Evolutionary conservation across 2,329 filamentous ascomycete species (phyloP).

Genomic region (Thelonectria blattea): DNA sequence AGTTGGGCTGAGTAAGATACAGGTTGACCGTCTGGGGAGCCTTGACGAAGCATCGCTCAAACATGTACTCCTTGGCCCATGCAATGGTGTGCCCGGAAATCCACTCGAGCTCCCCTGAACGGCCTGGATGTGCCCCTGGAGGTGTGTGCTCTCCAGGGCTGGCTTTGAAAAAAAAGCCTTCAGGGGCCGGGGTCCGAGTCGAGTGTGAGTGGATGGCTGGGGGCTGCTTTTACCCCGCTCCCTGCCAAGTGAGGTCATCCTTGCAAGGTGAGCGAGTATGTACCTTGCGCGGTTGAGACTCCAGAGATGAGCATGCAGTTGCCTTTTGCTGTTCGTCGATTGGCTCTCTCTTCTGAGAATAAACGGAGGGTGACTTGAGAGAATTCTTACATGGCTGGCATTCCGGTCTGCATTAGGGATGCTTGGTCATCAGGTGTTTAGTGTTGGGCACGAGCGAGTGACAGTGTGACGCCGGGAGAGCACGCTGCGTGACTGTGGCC

Average conservation of each 20-base stretch:
- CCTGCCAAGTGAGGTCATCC: no score
- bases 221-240: no score
- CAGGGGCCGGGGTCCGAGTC: no score
- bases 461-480: no score
- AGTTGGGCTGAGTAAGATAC: slow-evolving; percentile 90
- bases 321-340: not conserved
- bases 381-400: not conserved
- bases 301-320: not conserved
- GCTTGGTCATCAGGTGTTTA: not conserved
- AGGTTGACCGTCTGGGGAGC: slow-evolving; percentile 93
- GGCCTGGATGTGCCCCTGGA: no score
- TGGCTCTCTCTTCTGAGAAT: not conserved
- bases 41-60: slow-evolving; percentile 92
- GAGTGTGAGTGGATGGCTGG: no score
- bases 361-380: not conserved
- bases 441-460: no score
- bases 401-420: not conserved
- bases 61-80: slow-evolving; percentile 90
- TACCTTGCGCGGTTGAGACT: not conserved
- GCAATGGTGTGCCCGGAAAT: slow-evolving; percentile 64
- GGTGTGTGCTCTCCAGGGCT: no score
- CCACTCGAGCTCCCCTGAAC: no score
- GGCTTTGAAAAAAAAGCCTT: no score
- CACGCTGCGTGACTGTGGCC: no score
- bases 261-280: not conserved